Base-by-base conservation (phyloP, 164 flowering plant genomes). In the Warburgia ugandensis region DNA sequence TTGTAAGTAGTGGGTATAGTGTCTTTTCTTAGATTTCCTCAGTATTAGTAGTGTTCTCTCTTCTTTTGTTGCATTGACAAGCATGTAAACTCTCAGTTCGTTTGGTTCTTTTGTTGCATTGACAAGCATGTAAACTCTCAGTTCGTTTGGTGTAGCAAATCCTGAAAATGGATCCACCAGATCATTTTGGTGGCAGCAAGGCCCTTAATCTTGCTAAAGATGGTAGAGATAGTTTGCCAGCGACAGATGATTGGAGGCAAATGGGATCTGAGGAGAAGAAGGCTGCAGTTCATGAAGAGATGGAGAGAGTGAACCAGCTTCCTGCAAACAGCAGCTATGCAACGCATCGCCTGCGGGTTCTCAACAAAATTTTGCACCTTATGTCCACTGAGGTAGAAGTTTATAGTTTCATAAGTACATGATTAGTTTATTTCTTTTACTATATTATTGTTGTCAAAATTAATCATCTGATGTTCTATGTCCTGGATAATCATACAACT, bases 351-450 rank as follows among this genome's bases (percentile, higher is more conserved):
- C 39, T 67, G 52, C 73, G 79, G 10, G 83, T 82, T 38, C 80
- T 87, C 35, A 80, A 76, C 67, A 82, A 84, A 70, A 61, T 84
- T 25, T 48, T 77, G 50, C 79, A 80, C 33, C 96, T 87, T 38
- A 56, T 84, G 66, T 68, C 85, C 29, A 44, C 74, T 56, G 73
- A 80, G 89, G 92, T 84, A 36, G 30, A 19, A 20, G 25, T 39
- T 11, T 4, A 25, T 17, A 43, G 8, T 6, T 42, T 4, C 14
- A 9, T 20, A 11, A 26, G 2, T 10, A 23, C n/a, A 9, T 1
- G 5, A 23, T 14, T 11, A 22, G n/a, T 22, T 10, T 12, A 7
- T 11, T 6, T 45, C 7, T n/a, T 5, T 10, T 2, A 26, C 29
- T 29, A 1, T 3, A 13, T 17, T 30, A 29, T 29, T 5, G 30